Evolutionary conservation across 1,284 basidiomycete species (phyloP), one percentile per base, ranked within the genome.

Genomic region (Ganoderma boninense): DNA sequence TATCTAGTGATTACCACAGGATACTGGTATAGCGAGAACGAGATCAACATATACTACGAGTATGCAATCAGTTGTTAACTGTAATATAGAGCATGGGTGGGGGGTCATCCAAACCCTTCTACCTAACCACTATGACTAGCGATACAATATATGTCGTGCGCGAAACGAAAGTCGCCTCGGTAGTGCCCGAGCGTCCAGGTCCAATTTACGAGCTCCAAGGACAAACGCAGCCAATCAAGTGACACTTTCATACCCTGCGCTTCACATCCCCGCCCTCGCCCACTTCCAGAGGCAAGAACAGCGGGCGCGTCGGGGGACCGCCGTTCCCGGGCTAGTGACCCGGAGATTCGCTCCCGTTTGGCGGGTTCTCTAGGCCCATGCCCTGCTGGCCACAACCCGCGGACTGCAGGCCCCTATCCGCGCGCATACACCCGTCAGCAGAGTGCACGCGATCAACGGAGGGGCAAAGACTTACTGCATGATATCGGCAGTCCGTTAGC

Each of bases 191-290:
- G 52, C 20, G 6, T 23, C 5, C 46, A 23, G 13, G 46, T 49
- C n/a, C n/a, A 8, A 11, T 16, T 26, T 29, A 23, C 52, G 13
- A 54, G 26, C 26, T 54, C 52, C 52, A 54, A 54, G 52, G 16
- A 29, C 20, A 32, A 38, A 38, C 35, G 20, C 7, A 60, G 18
- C 18, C 32, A 60, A 60, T 6, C 2, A 6, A 4, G 2, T 7
- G 16, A 26, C 38, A 26, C 40, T 7, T 38, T 23, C 14, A 59
- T 84, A 77, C 88, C 64, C 82, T 54, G 38, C 89, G 82, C 77
- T 91, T 91, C 42, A 83, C 78, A 70, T 88, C 86, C 13, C 83
- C 84, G 43, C 83, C 79, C 8, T 86, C 85, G 10, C 78, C 79
- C 16, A 84, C 57, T 20, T 87, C 85, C 11, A 87, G 76, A 49